phyloP scores from a whole-genome alignment of 78 protist genomes.

The Acrasis kona region DNA sequence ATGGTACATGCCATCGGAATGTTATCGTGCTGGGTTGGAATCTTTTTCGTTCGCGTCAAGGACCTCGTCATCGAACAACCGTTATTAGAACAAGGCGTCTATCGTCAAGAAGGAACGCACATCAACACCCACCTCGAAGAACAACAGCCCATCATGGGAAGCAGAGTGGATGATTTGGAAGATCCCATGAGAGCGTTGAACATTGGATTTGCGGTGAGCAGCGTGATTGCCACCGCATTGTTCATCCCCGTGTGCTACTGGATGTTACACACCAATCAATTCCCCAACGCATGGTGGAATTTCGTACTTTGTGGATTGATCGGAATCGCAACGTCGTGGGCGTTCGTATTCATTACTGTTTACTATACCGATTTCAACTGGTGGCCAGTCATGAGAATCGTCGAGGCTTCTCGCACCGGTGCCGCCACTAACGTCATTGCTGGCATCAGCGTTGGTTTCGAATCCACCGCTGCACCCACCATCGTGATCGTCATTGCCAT shows the following conservation, averaged over 20 bases:
- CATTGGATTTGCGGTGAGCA: conserved; percentile 14
- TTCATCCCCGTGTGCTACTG: conserved; percentile 2
- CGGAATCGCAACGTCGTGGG: conserved; percentile 12
- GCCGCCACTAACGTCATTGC: conserved; percentile 41
- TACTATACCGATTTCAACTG: conserved; percentile 31
- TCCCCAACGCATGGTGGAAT: conserved; percentile 26
- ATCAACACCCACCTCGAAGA: too few species aligned
- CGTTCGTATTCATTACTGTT: conserved; percentile 29
- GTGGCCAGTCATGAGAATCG: conserved; percentile 23
- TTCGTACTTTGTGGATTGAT: conserved; percentile 35
- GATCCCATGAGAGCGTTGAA: too few species aligned
- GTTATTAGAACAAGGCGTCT: too few species aligned
- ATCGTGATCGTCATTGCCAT: conserved; percentile 31
- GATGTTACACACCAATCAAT: conserved; percentile 6
- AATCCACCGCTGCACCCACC: conserved; percentile 29
- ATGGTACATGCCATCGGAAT: conserved; percentile 33
- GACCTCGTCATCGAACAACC: too few species aligned
- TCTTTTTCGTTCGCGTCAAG: neutral
- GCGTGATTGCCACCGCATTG: conserved; percentile 24
- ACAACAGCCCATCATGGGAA: too few species aligned
- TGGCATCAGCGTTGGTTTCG: conserved; percentile 53
- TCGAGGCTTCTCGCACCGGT: conserved; percentile 17
- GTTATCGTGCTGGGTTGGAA: conserved; percentile 5
- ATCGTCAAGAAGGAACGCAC: too few species aligned
- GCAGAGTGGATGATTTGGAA: too few species aligned